A percentile compares a stretch with the other conserved stretches of the same genome.
These are phyloP conservation scores for Neopestalotiopsis rosae DNA, from an alignment of 2,329 filamentous ascomycete genomes.

Conservation along the genomic window DNA sequence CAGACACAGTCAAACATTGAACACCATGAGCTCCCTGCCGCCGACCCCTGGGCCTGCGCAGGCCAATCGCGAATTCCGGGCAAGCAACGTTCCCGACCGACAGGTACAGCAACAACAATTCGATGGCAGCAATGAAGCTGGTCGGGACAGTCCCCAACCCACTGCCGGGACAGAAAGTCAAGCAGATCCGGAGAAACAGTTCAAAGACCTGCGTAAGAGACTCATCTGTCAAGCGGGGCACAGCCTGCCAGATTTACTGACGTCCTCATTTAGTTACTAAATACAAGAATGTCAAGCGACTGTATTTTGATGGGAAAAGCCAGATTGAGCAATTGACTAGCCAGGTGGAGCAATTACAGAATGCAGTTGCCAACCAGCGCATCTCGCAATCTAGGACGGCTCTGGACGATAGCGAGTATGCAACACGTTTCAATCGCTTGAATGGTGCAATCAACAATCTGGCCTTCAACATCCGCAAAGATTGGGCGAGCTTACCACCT, in stretches of 20 bases:
- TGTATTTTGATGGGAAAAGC: constrained; percentile 94
- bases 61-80: constrained; percentile 44
- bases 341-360: constrained; percentile 93
- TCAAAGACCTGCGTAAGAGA: constrained; percentile 61
- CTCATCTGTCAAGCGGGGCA: background rate
- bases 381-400: constrained; percentile 93
- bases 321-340: constrained; percentile 88
- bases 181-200: constrained; percentile 57
- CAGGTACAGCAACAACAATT: constrained; percentile 36
- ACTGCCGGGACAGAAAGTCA: constrained; percentile 46
- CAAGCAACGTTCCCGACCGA: constrained; percentile 43
- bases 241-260: constrained; percentile 34
- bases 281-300: constrained; percentile 97
- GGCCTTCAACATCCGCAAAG: constrained; percentile 94
- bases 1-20: constrained; percentile 54
- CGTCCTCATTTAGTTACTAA: constrained; percentile 71
- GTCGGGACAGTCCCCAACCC: constrained; percentile 63
- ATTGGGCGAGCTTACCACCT: constrained; percentile 81
- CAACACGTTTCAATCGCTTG: constrained; percentile 84
- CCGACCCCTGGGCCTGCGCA: constrained; percentile 42
- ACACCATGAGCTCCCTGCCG: constrained; percentile 49
- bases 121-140: constrained; percentile 48
- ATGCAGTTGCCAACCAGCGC: constrained; percentile 95
- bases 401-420: constrained; percentile 94
- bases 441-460: constrained; percentile 95